Evolutionary conservation across 1,284 basidiomycete genomes (phyloP).

Genomic region (Sanguinoderma infundibulare): DNA sequence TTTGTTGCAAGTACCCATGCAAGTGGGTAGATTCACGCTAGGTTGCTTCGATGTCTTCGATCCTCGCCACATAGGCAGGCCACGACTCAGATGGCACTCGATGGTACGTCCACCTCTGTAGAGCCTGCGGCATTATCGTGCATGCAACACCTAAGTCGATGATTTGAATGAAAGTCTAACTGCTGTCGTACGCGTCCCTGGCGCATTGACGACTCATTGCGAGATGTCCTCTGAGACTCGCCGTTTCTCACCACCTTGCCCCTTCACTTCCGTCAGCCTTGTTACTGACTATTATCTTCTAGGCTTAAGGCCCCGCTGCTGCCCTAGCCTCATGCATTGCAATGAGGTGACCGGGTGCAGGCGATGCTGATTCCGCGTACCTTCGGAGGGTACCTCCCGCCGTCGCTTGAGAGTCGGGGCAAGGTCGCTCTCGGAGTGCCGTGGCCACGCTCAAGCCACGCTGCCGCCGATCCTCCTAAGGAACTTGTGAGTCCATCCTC

Average conservation of each 20-base stretch:
- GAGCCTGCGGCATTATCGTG: not conserved
- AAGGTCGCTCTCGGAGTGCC: no score
- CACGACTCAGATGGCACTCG: no score
- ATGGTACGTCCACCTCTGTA: not conserved
- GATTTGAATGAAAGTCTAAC: not conserved
- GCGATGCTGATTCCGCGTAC: not conserved
- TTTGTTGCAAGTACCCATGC: no score
- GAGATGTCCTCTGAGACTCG: not conserved
- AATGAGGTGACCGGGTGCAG: not conserved
- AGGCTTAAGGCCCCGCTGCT: not conserved
- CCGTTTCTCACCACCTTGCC: no score
- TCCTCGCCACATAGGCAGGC: no score
- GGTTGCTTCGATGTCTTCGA: not conserved
- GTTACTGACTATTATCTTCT: not conserved
- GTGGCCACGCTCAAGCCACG: no score
- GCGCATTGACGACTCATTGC: not conserved
- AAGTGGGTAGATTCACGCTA: not conserved
- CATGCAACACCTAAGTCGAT: slow-evolving; percentile 2
- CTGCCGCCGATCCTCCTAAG: not conserved
- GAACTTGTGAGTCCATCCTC: slow-evolving; percentile 2
- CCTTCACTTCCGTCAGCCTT: not conserved
- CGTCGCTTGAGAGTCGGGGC: no score
- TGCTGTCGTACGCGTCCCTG: not conserved
- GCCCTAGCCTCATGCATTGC: not conserved
- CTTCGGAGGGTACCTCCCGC: not conserved